A percentile compares a stretch with the other conserved stretches of the same genome.
phyloP scores from a whole-genome alignment of 2,329 filamentous ascomycete species.

The Arthrobotrys iridis region DNA sequence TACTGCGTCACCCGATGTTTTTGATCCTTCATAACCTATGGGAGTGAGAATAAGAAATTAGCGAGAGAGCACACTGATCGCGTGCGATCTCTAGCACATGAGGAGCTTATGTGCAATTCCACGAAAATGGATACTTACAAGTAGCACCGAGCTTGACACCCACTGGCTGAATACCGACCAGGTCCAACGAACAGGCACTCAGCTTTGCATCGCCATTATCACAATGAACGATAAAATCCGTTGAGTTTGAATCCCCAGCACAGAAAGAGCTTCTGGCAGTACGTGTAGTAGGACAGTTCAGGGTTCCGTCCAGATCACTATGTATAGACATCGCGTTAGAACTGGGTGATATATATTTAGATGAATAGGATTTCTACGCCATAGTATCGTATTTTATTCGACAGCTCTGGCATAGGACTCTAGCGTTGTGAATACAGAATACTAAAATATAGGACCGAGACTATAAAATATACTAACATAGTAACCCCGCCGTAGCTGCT shows the following conservation, averaged over 20 bases:
- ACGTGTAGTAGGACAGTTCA: slow-evolving; percentile 29
- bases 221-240: slow-evolving; percentile 47
- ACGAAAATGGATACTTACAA: slow-evolving; percentile 28
- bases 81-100: no score
- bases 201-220: slow-evolving; percentile 22
- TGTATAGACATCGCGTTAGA: neutral
- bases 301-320: slow-evolving; percentile 42
- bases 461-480: slow-evolving; percentile 44
- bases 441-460: neutral
- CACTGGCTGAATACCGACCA: slow-evolving; percentile 13
- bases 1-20: slow-evolving; percentile 37
- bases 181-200: slow-evolving; percentile 28
- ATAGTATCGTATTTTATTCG: neutral
- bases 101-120: no score
- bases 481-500: slow-evolving; percentile 38
- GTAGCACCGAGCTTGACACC: slow-evolving; percentile 38
- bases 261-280: slow-evolving; percentile 19
- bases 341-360: no score
- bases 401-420: neutral
- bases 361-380: no score
- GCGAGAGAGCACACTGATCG: neutral
- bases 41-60: neutral
- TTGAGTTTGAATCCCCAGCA: slow-evolving; percentile 46
- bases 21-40: slow-evolving; percentile 44
- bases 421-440: neutral